Conservation (phyloP, 495 filamentous ascomycete species). For the Penicillium fimorum region DNA sequence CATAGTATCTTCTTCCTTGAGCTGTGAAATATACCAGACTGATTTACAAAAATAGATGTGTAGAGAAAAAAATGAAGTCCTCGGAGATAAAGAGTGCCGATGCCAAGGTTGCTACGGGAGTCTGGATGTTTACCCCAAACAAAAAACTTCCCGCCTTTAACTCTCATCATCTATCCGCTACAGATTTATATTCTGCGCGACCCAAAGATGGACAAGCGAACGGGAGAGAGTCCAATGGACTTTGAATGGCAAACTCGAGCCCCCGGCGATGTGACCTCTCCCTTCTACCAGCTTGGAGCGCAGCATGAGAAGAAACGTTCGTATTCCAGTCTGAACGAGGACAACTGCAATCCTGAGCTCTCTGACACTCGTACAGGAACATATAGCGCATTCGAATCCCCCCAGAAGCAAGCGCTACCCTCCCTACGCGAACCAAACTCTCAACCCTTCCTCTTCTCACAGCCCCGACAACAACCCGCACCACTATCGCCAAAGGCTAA, state of each 20-base stretch:
- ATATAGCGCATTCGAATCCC: slow-evolving; percentile 52
- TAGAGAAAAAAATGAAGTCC: too few relatives aligned
- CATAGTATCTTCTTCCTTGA: not conserved
- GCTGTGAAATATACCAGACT: not conserved
- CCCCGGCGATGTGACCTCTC: slow-evolving; percentile 57
- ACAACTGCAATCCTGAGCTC: not conserved
- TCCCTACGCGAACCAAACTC: slow-evolving; percentile 49
- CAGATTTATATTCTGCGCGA: slow-evolving; percentile 5
- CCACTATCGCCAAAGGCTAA: slow-evolving; percentile 32
- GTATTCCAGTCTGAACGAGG: slow-evolving; percentile 17
- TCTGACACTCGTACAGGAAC: slow-evolving; percentile 39
- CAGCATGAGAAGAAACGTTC: slow-evolving; percentile 54
- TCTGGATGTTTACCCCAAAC: slow-evolving; percentile 32
- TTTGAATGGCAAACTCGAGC: slow-evolving; percentile 61
- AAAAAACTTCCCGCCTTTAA: slow-evolving; percentile 25
- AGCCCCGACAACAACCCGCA: slow-evolving; percentile 29
- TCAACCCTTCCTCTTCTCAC: slow-evolving; percentile 47
- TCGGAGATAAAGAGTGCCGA: slow-evolving; percentile 9
- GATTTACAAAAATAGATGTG: not conserved
- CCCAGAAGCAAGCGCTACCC: slow-evolving; percentile 46
- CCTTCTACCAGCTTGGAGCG: slow-evolving; percentile 53
- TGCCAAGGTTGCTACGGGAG: slow-evolving; percentile 25
- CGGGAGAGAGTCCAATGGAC: slow-evolving; percentile 66
- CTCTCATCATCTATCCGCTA: slow-evolving; percentile 16
- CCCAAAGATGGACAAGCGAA: slow-evolving; percentile 39